Percentiles rank a stretch among this genome's conserved stretches.
phyloP scores from a whole-genome alignment of 768 basidiomycete species.

The Boletus rubropictus region DNA sequence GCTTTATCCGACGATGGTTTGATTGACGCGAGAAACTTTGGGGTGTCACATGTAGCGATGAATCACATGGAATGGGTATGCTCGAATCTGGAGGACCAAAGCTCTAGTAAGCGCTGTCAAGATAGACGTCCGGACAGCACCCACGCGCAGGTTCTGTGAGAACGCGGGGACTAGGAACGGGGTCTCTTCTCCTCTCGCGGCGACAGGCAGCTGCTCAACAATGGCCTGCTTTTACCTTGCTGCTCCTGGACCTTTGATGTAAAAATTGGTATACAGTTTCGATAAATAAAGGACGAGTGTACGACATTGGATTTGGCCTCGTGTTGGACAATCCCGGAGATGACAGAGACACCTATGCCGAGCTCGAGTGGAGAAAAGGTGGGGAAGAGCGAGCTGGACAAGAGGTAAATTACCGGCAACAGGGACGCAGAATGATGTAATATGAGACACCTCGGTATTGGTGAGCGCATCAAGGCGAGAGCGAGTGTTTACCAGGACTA shows the following conservation, averaged over 20 bases:
- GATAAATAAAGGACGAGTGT: conserved; percentile 65
- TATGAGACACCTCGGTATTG: conserved; percentile 68
- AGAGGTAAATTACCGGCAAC: conserved; percentile 69
- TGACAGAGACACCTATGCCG: conserved; percentile 60
- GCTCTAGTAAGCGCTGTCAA: conserved; percentile 77
- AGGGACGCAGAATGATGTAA: conserved; percentile 63
- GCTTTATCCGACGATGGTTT: conserved; percentile 20
- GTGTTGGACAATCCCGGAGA: conserved; percentile 66
- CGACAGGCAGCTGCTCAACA: conserved; percentile 76
- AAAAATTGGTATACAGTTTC: conserved; percentile 62
- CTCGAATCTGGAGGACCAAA: conserved; percentile 42
- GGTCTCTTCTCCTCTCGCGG: conserved; percentile 83
- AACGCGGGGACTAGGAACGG: conserved; percentile 75
- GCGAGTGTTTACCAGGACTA: conserved; percentile 55
- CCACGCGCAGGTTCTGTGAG: conserved; percentile 74
- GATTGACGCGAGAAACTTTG: conserved; percentile 17
- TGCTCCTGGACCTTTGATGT: conserved; percentile 69
- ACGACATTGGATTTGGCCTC: conserved; percentile 72
- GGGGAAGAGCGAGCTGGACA: conserved; percentile 76
- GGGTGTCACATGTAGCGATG: conserved; percentile 26
- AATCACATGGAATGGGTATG: conserved; percentile 15
- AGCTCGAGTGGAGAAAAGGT: conserved; percentile 69
- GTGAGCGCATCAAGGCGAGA: conserved; percentile 67
- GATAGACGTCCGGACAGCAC: conserved; percentile 80
- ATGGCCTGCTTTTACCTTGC: conserved; percentile 70